Evolutionary conservation across 352 stramenopile species (phyloP).

Genomic region (Phytophthora nicotianae): DNA sequence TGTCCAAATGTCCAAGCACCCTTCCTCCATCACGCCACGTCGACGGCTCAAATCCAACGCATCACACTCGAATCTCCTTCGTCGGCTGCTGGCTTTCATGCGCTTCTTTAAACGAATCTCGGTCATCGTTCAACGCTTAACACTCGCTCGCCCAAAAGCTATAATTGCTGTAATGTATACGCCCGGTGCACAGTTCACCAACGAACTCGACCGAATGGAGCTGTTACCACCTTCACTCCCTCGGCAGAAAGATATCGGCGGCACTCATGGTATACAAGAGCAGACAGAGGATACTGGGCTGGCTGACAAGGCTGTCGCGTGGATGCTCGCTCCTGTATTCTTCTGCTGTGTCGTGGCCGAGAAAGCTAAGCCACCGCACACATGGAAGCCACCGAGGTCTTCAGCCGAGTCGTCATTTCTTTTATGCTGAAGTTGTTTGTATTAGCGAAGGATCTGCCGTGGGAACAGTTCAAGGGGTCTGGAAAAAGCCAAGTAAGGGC

Average conservation of each 20-base stretch:
- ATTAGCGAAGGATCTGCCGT: conserved; percentile 7
- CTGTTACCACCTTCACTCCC: conserved; percentile 6
- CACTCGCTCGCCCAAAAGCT: conserved; percentile 1
- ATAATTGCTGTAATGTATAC: conserved; percentile 4
- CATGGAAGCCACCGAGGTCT: conserved; percentile 41
- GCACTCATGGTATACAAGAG: background rate
- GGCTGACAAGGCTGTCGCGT: conserved; percentile 37
- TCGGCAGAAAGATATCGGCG: conserved; percentile 1
- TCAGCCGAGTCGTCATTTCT: conserved; percentile 47
- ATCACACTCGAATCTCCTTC: conserved; percentile 15
- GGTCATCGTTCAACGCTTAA: background rate
- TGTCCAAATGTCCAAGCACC: conserved; percentile 5
- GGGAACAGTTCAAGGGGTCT: background rate
- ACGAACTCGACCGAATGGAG: conserved; percentile 3
- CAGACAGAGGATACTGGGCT: conserved; percentile 6
- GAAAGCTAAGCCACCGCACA: conserved; percentile 15
- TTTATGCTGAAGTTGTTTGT: conserved; percentile 50
- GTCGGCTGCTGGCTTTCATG: conserved; percentile 4
- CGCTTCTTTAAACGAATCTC: conserved; percentile 24
- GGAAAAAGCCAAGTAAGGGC: conserved; percentile 8
- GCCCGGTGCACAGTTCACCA: conserved; percentile 1
- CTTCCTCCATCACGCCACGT: conserved; percentile 2
- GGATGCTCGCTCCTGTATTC: conserved; percentile 48
- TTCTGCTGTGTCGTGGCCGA: conserved; percentile 50
- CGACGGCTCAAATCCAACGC: conserved; percentile 17